Evolutionary conservation across 352 stramenopile genomes (phyloP).

Genomic region (Phytopythium ostracodes): DNA sequence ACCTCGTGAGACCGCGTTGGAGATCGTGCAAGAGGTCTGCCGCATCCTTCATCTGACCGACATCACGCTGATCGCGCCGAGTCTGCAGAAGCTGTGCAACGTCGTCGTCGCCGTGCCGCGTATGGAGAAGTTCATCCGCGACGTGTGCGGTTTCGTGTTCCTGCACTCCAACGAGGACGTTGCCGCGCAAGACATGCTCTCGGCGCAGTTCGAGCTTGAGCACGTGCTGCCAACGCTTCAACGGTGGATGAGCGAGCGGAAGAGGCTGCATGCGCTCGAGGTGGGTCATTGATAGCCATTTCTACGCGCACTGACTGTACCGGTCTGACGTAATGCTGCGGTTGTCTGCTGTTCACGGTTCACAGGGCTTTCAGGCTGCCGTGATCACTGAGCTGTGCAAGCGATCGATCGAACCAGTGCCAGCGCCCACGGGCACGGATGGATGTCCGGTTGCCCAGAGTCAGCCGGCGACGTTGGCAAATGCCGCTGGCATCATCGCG

Average conservation of each 20-base stretch:
- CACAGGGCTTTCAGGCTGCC: conserved; percentile 47
- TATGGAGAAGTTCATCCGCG: conserved; percentile 86
- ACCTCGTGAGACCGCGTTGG: conserved; percentile 68
- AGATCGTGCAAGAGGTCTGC: conserved; percentile 85
- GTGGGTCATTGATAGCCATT: conserved; percentile 10
- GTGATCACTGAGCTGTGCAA: conserved; percentile 63
- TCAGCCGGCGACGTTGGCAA: conserved; percentile 38
- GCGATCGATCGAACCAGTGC: conserved; percentile 35
- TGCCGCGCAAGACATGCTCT: conserved; percentile 17
- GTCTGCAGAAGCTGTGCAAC: conserved; percentile 74
- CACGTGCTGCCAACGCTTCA: conserved; percentile 68
- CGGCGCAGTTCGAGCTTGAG: conserved; percentile 49
- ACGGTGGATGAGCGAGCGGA: conserved; percentile 55
- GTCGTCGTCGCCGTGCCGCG: conserved; percentile 75
- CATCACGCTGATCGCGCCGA: conserved; percentile 76
- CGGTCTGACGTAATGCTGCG: not conserved
- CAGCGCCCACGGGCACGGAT: not conserved
- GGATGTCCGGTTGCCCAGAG: not conserved
- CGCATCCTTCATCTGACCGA: conserved; percentile 76
- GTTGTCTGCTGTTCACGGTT: not conserved
- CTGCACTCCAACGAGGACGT: conserved; percentile 30
- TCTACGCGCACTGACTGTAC: not conserved
- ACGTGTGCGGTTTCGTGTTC: conserved; percentile 78
- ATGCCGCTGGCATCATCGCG: conserved; percentile 61
- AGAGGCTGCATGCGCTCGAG: conserved; percentile 58